Percentiles rank a stretch among this genome's conserved stretches.
phyloP scores from a whole-genome alignment of 495 filamentous ascomycete genomes.

The Cercophora newfieldiana region DNA sequence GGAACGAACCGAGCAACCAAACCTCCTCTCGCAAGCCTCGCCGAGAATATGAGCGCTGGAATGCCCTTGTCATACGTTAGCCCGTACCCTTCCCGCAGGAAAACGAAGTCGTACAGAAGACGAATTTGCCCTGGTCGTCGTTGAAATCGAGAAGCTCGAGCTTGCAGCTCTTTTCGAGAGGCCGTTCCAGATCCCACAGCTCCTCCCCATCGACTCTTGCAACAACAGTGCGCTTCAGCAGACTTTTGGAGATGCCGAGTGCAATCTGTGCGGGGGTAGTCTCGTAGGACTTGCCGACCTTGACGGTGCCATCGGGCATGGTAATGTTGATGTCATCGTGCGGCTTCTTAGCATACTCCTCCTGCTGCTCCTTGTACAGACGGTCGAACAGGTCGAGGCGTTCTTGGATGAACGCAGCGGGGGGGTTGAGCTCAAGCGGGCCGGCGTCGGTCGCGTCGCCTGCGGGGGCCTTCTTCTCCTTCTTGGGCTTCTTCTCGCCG shows the following conservation, averaged over 20 bases:
- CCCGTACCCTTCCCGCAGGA: background rate
- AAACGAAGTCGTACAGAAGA: constrained; percentile 24
- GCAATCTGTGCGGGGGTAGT: constrained; percentile 69
- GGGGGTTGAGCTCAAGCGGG: constrained; percentile 60
- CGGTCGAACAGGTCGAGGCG: constrained; percentile 85
- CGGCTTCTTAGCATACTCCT: constrained; percentile 65
- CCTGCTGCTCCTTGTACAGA: constrained; percentile 78
- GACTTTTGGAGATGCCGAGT: constrained; percentile 64
- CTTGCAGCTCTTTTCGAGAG: constrained; percentile 76
- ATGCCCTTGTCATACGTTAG: constrained; percentile 64
- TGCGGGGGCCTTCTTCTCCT: constrained; percentile 46
- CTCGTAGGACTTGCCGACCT: constrained; percentile 68
- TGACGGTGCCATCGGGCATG: constrained; percentile 60
- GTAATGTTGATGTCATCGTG: constrained; percentile 67
- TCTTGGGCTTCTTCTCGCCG: constrained; percentile 37
- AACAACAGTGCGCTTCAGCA: constrained; percentile 76
- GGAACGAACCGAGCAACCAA: constrained; percentile 64
- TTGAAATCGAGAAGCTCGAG: constrained; percentile 83
- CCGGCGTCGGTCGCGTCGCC: constrained; percentile 37
- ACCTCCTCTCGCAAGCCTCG: constrained; percentile 86
- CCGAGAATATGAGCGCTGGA: constrained; percentile 91
- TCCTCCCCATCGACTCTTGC: constrained; percentile 71
- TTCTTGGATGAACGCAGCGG: constrained; percentile 77
- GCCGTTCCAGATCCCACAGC: constrained; percentile 90
- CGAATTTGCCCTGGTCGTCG: constrained; percentile 70